A percentile compares a stretch with the other conserved stretches of the same genome.
These are phyloP conservation scores for Solidago caesia DNA, from an alignment of 129 eudicot genomes.

Conservation along the genomic window DNA sequence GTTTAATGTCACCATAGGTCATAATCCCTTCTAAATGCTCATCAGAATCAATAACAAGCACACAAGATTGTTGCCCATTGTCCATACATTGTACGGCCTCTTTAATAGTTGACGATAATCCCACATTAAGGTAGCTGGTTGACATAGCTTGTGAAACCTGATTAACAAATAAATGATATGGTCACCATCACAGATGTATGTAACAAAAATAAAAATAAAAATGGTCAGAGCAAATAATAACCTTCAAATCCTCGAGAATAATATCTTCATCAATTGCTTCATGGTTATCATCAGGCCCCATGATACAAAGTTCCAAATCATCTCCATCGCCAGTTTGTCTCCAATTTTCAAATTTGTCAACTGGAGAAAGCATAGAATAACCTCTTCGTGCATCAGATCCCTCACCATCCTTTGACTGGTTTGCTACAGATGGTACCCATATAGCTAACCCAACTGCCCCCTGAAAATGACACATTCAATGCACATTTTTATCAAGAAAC, in stretches of 20 bases:
- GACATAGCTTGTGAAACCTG: constrained; percentile 94
- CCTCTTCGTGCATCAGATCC: constrained; percentile 61
- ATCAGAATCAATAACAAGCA: constrained; percentile 68
- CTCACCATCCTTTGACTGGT: constrained; percentile 66
- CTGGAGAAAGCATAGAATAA: constrained; percentile 64
- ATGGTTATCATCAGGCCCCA: constrained; percentile 51
- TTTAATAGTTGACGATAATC: constrained; percentile 47
- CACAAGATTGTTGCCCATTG: constrained; percentile 68
- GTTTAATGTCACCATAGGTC: constrained; percentile 76
- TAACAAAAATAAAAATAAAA: neutral
- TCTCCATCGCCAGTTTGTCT: constrained; percentile 50
- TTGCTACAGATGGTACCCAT: constrained; percentile 98
- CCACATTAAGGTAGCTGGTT: constrained; percentile 53
- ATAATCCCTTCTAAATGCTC: constrained; percentile 83
- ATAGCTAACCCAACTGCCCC: constrained; percentile 99
- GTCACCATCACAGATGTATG: neutral
- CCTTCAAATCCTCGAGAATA: constrained; percentile 78
- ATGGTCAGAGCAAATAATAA: constrained; percentile 3
- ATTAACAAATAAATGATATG: constrained; percentile 12
- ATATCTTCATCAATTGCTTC: constrained; percentile 67
- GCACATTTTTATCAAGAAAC: neutral
- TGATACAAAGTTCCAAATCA: constrained; percentile 73
- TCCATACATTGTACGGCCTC: constrained; percentile 73
- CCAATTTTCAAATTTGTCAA: constrained; percentile 54
- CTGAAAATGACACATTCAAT: constrained; percentile 39